A percentile compares a stretch with the other conserved stretches of the same genome.
Conservation (phyloP, 2,329 filamentous ascomycete species). For the Sporothrix pallida region DNA sequence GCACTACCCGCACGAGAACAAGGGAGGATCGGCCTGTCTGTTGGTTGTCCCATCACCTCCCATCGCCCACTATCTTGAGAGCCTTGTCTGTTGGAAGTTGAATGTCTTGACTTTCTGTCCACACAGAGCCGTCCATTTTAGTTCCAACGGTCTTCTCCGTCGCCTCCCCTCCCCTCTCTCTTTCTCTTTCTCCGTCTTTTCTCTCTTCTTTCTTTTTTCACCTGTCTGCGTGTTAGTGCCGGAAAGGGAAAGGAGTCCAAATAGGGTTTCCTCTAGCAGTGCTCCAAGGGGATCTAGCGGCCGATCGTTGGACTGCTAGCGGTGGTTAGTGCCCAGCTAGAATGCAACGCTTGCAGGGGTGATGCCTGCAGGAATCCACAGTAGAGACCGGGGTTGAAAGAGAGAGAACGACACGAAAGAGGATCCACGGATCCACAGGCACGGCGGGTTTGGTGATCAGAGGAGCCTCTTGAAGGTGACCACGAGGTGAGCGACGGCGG, state of each 20-base stretch:
- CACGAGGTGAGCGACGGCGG: too few species aligned
- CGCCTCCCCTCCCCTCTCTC: background rate
- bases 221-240: conserved; percentile 27
- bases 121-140: background rate
- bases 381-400: too few species aligned
- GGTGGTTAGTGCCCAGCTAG: background rate
- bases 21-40: background rate
- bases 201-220: background rate
- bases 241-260: conserved; percentile 18
- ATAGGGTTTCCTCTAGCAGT: conserved; percentile 13
- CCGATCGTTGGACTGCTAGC: background rate
- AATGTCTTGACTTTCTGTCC: too few species aligned
- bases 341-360: conserved; percentile 9
- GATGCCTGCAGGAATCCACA: too few species aligned
- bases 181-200: too few species aligned
- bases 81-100: background rate
- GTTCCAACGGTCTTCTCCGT: conserved; percentile 11
- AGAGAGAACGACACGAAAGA: too few species aligned
- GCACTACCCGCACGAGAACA: background rate
- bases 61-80: background rate
- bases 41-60: background rate
- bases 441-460: too few species aligned
- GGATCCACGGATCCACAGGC: background rate
- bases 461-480: too few species aligned
- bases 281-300: background rate